Conservation (phyloP, 2,329 filamentous ascomycete species). For the Verticillium zaregamsianum region DNA sequence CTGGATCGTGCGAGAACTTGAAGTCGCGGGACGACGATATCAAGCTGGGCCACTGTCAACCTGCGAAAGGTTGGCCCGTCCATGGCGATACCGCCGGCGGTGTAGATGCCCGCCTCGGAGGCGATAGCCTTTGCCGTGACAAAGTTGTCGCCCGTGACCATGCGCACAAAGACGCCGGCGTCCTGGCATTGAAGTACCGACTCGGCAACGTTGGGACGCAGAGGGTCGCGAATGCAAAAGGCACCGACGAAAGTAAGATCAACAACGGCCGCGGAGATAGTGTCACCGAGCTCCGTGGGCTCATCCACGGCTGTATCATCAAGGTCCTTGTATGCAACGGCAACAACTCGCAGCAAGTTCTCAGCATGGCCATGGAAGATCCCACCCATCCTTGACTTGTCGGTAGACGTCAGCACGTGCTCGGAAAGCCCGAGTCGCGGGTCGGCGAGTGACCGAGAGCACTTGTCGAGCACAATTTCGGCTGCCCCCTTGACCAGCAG, state of each 20-base stretch:
- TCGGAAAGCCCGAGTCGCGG: slow-evolving; percentile 10
- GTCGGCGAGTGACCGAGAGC: slow-evolving; percentile 30
- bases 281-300: slow-evolving; percentile 43
- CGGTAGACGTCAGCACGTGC: slow-evolving; percentile 6
- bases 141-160: slow-evolving; percentile 51
- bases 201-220: slow-evolving; percentile 57
- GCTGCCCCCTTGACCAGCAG: slow-evolving; percentile 51
- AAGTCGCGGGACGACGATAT: slow-evolving; percentile 55
- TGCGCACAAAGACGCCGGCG: slow-evolving; percentile 63
- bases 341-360: slow-evolving; percentile 35
- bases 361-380: slow-evolving; percentile 32
- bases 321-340: slow-evolving; percentile 38
- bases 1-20: slow-evolving; percentile 66
- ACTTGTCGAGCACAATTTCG: slow-evolving; percentile 36
- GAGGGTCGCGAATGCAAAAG: slow-evolving; percentile 65
- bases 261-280: slow-evolving; percentile 14
- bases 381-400: slow-evolving; percentile 14
- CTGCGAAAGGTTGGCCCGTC: slow-evolving; percentile 51
- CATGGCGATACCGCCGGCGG: slow-evolving; percentile 51
- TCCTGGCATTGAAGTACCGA: slow-evolving; percentile 59
- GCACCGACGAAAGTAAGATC: slow-evolving; percentile 36
- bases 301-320: slow-evolving; percentile 56
- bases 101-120: slow-evolving; percentile 35
- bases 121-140: slow-evolving; percentile 41
- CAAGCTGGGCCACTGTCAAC: slow-evolving; percentile 42